Evolutionary conservation across 345 rosid genomes (phyloP).

Genomic region (Citrus reticulata): DNA sequence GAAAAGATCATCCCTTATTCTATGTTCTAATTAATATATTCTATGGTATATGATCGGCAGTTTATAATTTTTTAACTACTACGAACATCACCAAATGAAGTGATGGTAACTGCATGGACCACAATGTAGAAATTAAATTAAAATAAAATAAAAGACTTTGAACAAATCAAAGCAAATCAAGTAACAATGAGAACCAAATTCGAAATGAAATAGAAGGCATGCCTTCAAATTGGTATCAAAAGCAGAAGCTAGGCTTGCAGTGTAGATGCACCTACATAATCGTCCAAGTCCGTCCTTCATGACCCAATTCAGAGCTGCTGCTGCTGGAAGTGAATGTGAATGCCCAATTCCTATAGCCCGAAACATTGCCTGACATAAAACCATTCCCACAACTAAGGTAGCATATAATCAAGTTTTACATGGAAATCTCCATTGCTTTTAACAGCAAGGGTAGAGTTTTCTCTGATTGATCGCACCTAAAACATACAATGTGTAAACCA

Average conservation of each 20-base stretch:
- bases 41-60: not conserved
- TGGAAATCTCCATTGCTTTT: not conserved
- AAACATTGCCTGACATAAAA: conserved; percentile 66
- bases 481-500: not conserved
- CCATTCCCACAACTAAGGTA: not conserved
- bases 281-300: conserved; percentile 91
- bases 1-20: conserved; percentile 7
- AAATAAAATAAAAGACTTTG: not conserved
- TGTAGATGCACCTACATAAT: conserved; percentile 82
- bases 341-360: conserved; percentile 87
- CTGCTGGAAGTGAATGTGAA: conserved; percentile 75
- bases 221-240: conserved; percentile 95
- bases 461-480: not conserved
- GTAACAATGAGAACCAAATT: not conserved
- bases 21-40: not conserved
- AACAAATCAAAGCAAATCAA: not conserved
- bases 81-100: not conserved
- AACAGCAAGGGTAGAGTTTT: not conserved
- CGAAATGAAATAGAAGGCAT: not conserved
- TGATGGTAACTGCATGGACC: conserved; percentile 6
- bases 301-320: conserved; percentile 94
- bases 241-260: conserved; percentile 83
- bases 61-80: conserved; percentile 9
- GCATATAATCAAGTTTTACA: not conserved
- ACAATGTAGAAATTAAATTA: not conserved